Conservation (phyloP, 2,329 filamentous ascomycete species). For the Xylaria arbuscula region DNA sequence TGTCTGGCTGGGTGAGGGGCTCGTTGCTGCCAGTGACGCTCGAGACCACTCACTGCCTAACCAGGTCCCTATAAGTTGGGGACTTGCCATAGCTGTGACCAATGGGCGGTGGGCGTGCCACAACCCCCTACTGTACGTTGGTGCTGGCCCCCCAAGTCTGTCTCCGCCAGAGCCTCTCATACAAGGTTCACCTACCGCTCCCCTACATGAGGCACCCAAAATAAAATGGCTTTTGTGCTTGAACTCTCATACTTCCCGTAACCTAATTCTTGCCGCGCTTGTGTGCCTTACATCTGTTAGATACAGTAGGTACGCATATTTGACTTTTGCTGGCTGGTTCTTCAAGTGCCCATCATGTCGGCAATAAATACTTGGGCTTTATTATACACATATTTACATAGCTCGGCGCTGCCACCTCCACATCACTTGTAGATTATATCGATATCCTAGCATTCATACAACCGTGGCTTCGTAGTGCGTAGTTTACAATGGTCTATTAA, state of each 20-base stretch:
- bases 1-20: constrained; percentile 44
- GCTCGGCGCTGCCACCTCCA: constrained; percentile 17
- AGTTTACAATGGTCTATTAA: background rate
- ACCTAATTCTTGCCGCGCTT: background rate
- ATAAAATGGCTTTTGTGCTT: background rate
- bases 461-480: background rate
- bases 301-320: background rate
- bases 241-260: background rate
- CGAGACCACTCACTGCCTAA: constrained; percentile 32
- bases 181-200: background rate
- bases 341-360: constrained; percentile 7
- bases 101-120: constrained; percentile 31
- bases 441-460: constrained; percentile 13
- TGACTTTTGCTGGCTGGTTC: constrained; percentile 6
- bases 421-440: constrained; percentile 15
- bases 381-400: constrained; percentile 39
- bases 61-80: constrained; percentile 35
- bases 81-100: constrained; percentile 42
- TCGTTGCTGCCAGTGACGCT: constrained; percentile 46
- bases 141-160: constrained; percentile 20
- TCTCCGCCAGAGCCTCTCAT: constrained; percentile 5
- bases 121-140: constrained; percentile 22
- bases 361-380: constrained; percentile 13
- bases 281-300: background rate
- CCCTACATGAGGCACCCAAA: background rate